phyloP scores from a whole-genome alignment of 306 rosid species.

The Castanea mollissima region DNA sequence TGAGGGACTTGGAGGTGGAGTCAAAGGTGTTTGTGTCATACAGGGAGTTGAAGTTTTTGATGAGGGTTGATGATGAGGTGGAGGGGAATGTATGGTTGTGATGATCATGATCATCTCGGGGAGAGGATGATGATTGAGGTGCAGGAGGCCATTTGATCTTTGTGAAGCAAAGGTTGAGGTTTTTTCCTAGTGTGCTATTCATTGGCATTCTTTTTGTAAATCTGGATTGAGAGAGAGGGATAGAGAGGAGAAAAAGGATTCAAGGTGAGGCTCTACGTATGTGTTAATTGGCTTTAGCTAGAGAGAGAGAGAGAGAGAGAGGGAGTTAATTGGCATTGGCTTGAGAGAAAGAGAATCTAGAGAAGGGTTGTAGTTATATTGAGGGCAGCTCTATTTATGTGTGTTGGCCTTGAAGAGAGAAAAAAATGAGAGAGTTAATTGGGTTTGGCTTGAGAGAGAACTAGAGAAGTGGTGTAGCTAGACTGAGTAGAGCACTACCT shows the following conservation, averaged over 20 bases:
- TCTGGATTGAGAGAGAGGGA: background rate
- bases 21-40: slow-evolving; percentile 46
- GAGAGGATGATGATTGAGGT: slow-evolving; percentile 33
- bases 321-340: no score
- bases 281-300: no score
- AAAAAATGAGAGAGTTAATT: background rate
- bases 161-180: slow-evolving; percentile 62
- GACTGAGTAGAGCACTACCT: background rate
- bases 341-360: no score
- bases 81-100: slow-evolving; percentile 25
- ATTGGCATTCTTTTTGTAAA: slow-evolving; percentile 36
- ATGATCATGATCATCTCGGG: slow-evolving; percentile 14
- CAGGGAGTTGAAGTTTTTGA: slow-evolving; percentile 84
- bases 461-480: background rate
- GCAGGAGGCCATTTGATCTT: slow-evolving; percentile 44
- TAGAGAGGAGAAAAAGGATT: background rate
- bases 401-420: background rate
- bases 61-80: slow-evolving; percentile 28
- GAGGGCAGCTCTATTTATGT: background rate
- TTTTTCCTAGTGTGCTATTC: slow-evolving; percentile 35
- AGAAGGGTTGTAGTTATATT: no score
- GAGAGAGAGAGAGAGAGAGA: no score
- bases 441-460: background rate
- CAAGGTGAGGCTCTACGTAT: background rate
- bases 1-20: slow-evolving; percentile 31